Conservation (phyloP, 768 basidiomycete genomes). For the Rhizopogon roseolus region DNA sequence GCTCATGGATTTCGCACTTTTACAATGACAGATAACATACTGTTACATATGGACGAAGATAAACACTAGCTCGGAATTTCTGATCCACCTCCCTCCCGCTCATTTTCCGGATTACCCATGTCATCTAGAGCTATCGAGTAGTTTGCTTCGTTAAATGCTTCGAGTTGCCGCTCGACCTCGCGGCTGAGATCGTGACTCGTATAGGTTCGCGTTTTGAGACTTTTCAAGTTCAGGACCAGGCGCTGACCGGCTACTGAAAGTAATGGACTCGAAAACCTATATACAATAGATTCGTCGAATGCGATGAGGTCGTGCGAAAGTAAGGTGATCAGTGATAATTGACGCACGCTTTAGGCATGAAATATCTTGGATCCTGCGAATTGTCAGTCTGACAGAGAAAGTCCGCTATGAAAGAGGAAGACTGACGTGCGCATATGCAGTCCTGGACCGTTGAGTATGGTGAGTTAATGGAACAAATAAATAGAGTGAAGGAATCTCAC, state of each 20-base stretch:
- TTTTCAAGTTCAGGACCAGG: conserved; percentile 16
- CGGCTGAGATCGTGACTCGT: conserved; percentile 11
- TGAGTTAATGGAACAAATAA: not conserved
- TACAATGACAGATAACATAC: too few species aligned
- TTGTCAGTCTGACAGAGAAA: not conserved
- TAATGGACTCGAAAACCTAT: conserved; percentile 8
- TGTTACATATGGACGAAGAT: too few species aligned
- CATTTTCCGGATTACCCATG: not conserved
- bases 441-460: not conserved
- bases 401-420: not conserved
- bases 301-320: not conserved
- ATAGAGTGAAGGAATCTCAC: not conserved
- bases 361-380: not conserved
- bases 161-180: conserved; percentile 13
- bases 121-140: not conserved
- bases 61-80: too few species aligned
- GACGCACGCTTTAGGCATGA: not conserved
- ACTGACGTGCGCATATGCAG: not conserved
- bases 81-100: not conserved
- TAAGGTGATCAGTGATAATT: not conserved
- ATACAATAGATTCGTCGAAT: not conserved
- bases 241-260: conserved; percentile 19
- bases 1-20: too few species aligned
- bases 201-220: conserved; percentile 1
- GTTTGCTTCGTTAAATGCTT: not conserved